A percentile compares a stretch with the other conserved stretches of the same genome.
Conservation (phyloP, 139 green algal species). For the Astrephomene gubernaculifera region DNA sequence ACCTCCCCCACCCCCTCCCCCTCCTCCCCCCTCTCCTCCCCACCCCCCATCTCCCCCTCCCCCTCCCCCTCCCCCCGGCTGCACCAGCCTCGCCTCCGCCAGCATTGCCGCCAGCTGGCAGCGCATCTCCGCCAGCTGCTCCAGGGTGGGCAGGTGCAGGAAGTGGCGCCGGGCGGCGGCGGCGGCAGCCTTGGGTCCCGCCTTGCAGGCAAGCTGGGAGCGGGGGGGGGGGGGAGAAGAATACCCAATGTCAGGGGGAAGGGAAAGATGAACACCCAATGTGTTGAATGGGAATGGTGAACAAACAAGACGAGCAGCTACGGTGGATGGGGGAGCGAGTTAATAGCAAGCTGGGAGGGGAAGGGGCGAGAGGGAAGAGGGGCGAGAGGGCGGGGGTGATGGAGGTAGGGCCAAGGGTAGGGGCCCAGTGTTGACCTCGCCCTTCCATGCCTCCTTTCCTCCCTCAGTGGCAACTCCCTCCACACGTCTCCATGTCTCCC, state of each 20-base stretch:
- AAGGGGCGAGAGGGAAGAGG: background rate
- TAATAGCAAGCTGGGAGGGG: background rate
- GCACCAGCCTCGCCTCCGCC: slow-evolving; percentile 74
- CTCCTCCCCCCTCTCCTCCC: background rate
- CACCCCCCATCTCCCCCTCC: background rate
- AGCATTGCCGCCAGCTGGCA: slow-evolving; percentile 90
- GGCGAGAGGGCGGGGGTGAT: background rate
- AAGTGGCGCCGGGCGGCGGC: slow-evolving; percentile 41
- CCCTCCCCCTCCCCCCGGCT: background rate
- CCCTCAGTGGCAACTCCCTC: too few relatives aligned
- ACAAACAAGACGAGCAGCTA: background rate
- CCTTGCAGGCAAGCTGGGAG: background rate
- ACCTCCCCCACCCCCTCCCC: slow-evolving; percentile 26
- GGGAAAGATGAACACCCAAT: too few relatives aligned
- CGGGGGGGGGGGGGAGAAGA: background rate
- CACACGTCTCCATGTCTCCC: too few relatives aligned
- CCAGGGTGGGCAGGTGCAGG: slow-evolving; percentile 73
- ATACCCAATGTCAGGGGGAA: background rate
- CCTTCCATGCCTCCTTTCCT: too few relatives aligned
- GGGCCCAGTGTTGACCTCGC: too few relatives aligned
- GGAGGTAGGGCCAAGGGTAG: background rate
- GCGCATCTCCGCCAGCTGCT: slow-evolving; percentile 87
- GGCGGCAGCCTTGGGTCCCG: slow-evolving; percentile 1
- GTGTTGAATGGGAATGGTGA: too few relatives aligned
- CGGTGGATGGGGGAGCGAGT: background rate